Evolutionary conservation across 768 basidiomycete genomes (phyloP).

Genomic region (Dentipellis sp.): DNA sequence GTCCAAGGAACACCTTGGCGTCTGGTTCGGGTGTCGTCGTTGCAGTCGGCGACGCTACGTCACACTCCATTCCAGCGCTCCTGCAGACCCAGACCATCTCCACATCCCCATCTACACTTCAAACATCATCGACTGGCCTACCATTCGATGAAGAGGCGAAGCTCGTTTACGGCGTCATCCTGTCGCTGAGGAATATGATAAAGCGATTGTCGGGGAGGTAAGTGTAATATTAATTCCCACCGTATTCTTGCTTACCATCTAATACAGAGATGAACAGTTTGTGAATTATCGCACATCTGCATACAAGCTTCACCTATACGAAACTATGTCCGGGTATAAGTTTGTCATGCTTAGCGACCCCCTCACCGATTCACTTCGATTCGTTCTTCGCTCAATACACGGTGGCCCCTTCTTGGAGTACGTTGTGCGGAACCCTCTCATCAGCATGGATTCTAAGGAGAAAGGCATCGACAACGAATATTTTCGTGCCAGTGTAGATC

Average conservation of each 20-base stretch:
- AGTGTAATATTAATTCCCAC: constrained; percentile 7
- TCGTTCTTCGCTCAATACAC: constrained; percentile 82
- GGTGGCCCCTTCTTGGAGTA: constrained; percentile 90
- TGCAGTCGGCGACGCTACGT: constrained; percentile 33
- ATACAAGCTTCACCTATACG: constrained; percentile 91
- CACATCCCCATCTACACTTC: constrained; percentile 20
- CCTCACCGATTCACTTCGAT: constrained; percentile 70
- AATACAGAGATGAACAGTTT: constrained; percentile 78
- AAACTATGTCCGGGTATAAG: constrained; percentile 87
- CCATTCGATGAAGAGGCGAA: constrained; percentile 98
- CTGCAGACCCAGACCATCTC: constrained; percentile 23
- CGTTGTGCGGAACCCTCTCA: constrained; percentile 87
- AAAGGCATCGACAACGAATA: constrained; percentile 91
- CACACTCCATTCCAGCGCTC: constrained; percentile 28
- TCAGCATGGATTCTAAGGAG: constrained; percentile 72
- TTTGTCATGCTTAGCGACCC: constrained; percentile 93
- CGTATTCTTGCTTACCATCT: not conserved
- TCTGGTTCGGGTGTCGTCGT: constrained; percentile 62
- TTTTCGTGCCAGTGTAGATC: constrained; percentile 74
- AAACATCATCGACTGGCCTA: constrained; percentile 36
- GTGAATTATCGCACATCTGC: constrained; percentile 83
- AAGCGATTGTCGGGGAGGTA: constrained; percentile 88
- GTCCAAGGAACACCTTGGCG: constrained; percentile 59
- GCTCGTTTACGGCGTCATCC: constrained; percentile 90
- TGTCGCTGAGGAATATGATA: constrained; percentile 89